Evolutionary conservation across 129 eudicot species (phyloP), one percentile per base, ranked within the genome.

Genomic region (Tanacetum coccineum): DNA sequence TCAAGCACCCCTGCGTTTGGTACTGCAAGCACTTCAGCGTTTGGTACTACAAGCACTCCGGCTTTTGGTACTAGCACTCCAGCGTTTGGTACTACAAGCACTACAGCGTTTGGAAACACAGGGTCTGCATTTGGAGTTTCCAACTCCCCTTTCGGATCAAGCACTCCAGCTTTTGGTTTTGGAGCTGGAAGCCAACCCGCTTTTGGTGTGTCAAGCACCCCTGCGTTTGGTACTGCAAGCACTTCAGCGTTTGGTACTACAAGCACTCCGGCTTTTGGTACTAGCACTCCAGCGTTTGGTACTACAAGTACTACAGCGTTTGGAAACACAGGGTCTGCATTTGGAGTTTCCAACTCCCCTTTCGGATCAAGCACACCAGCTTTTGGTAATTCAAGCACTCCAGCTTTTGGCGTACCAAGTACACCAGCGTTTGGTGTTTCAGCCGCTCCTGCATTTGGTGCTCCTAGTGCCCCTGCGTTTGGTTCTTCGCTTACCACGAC

Each of bases 101-200:
- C 75, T 45, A 72, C 81, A 2, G 26, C 81, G 13, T 84, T 84
- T 71, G 81, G 89, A 17, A 47, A 66, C 64, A 78, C 90, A 22
- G 81, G 84, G 18, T 62, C 83, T 32, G 81, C 82, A 26, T 83
- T 83, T 77, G 88, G 85, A 52, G 75, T 65, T 25, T 77, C 77
- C 47, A 76, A 59, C 63, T 59, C 70, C 13, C 75, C 83, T 21
- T 83, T 80, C 47, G 88, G 89, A 47, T 67, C 77, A 63, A 75
- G 70, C 22, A 60, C 80, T 14, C 70, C 80, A 52, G 58, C 58
- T 11, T 17, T 52, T 52, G 58, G 58, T 52, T 28, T 28, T 28
- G 32, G 32, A 4, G 85, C 84, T 8, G 50, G 88, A 68, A 87
- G 85, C 76, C 91, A 84, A 74, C 82, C 95, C 58, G 79, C 62